These are phyloP conservation scores for Suhomyces atakaporum DNA, from an alignment of 1,139 yeast genomes.

Conservation along the genomic window DNA sequence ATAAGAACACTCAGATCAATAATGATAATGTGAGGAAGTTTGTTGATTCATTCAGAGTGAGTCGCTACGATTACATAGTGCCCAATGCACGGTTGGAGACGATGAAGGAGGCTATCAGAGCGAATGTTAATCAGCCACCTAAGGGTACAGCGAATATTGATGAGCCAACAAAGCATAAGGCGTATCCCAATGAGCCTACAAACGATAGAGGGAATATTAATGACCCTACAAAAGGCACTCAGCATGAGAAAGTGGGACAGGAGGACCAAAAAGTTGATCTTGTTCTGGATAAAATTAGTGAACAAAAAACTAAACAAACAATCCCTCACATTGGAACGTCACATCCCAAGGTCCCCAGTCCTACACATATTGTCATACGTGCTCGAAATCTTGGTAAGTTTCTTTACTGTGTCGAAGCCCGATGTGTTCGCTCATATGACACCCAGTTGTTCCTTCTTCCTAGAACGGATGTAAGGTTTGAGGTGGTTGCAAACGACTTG, in stretches of 20 bases:
- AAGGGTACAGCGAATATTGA: too few species aligned
- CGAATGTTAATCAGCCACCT: too few species aligned
- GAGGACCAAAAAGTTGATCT: too few species aligned
- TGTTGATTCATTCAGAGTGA: constrained; percentile 24
- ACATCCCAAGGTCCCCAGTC: constrained; percentile 1
- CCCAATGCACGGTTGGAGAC: constrained; percentile 9
- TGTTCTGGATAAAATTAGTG: too few species aligned
- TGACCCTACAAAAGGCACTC: too few species aligned
- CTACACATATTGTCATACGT: constrained; percentile 21
- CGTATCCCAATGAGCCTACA: too few species aligned
- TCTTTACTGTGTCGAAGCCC: constrained; percentile 19
- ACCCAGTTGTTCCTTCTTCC: constrained; percentile 17
- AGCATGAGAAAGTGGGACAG: too few species aligned
- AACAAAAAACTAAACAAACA: too few species aligned
- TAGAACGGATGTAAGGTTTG: constrained; percentile 21
- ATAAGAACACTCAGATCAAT: not conserved
- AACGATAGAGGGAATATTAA: too few species aligned
- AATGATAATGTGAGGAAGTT: constrained; percentile 8
- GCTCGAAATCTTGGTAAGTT: constrained; percentile 23
- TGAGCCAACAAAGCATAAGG: too few species aligned
- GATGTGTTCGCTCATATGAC: constrained; percentile 8
- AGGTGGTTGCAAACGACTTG: constrained; percentile 8
- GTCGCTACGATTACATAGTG: constrained; percentile 23
- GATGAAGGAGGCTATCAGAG: too few species aligned
- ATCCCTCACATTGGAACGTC: not conserved